Evolutionary conservation across 2,329 filamentous ascomycete genomes (phyloP), one percentile per base, ranked within the genome.

Genomic region (Colletotrichum sp.): DNA sequence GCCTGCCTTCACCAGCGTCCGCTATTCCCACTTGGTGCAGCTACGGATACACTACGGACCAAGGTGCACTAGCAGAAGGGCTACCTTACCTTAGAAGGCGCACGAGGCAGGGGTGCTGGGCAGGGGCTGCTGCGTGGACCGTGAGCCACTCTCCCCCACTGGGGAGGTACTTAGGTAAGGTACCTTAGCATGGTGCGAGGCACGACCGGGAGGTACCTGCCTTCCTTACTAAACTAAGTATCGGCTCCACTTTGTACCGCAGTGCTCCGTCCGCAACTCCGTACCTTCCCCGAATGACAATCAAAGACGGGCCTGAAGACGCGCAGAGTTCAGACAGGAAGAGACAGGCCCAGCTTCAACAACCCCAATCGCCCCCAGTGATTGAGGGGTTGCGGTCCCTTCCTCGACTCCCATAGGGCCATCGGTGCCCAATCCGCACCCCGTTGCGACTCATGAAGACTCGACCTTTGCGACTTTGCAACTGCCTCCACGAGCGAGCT

Each of bases 371-470:
- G 63, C 34, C 71, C 72, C 69, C 39, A 30, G 69, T 36, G 39
- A 32, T 68, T 59, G 57, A 76, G 73, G 73, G 64, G 69, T 69
- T 55, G 32, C 55, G 49, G 34, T 70, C 69, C 39, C 49, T 65
- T 76, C 63, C 70, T 65, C 36, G 73, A 60, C 16, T 65, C 60
- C 60, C 60, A 76, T 76, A 76, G 66, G 69, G 44, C 73, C 73
- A 70, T 28, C 76, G 76, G 75, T 77, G 78, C 78, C 79, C 80
- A 82, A 81, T 78, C 79, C 80, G 78, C 82, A 73, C 73, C 78
- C 78, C 10, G 76, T 72, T 71, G 78, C 76, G 77, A 73, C 77
- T 73, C 73, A 76, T 76, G 73, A 69, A 66, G 15, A 67, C 71
- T 69, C 66, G 65, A 70, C 32, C 71, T 63, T 63, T 70, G 36